Base-by-base conservation (phyloP, 2,329 filamentous ascomycete species). In the Aspergillus sp. region DNA sequence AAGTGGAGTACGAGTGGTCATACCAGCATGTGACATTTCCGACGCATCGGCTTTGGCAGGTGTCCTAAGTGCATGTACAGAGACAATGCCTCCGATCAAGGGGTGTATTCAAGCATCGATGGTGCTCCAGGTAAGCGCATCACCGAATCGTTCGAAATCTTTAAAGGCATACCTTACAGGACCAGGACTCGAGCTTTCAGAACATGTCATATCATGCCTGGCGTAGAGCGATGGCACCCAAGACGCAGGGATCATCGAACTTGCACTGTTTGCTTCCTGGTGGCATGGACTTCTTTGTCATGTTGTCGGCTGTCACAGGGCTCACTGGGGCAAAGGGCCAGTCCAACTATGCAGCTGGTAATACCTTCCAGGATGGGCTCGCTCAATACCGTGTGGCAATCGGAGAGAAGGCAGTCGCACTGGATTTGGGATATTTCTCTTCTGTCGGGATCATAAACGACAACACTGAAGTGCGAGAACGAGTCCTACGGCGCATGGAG, bases 321-420 rank as follows among this genome's bases (percentile, higher is more conserved):
- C 42, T 69, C 13, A 43, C 64, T 2, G 67, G 67, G 3, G 61
- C 63, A 22, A 36, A 56, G 3, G 58, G 60, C 4, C 50, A 70
- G 30, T 54, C 64, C 4, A 64, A 60, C 36, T 63, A 63, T 36
- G 48, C 51, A 1, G 54, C 58, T 6, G 58, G 45, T n/a, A 52
- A 53, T 33, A 49, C 54, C 1, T 63, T 51, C 41, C 47, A 59
- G 30, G 55, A 58, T 24, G 48, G 49, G 3, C 37, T 59, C 8
- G 54, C 53, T 1, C 41, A 35, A 15, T 39, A 53, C 14, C 53
- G 55, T 4, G 17, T 37, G 8, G 24, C 25, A 8, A 15, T 31
- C 8, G 39, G 39, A n/a, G 39, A 42, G 29, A 28, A 32, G 4
- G 40, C 40, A 1, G 31, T 34, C 5, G 33, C 40, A 1, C 14